Evolutionary conservation across 768 basidiomycete genomes (phyloP).

Genomic region (Lactarius evosmus): DNA sequence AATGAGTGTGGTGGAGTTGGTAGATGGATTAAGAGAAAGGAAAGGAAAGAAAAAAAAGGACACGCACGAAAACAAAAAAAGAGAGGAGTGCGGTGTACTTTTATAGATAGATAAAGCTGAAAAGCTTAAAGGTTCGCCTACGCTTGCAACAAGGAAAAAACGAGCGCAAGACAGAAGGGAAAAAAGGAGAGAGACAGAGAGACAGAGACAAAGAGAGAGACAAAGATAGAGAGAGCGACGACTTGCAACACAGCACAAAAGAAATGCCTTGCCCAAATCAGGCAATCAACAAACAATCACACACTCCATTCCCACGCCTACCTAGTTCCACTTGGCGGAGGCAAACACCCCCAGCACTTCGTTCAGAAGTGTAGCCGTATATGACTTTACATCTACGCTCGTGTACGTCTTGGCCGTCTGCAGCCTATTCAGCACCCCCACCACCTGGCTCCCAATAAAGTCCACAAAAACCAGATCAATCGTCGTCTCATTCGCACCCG

Average conservation of each 20-base stretch:
- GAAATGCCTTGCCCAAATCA: too few species aligned
- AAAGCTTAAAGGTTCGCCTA: constrained; percentile 21
- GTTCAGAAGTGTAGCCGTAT: constrained; percentile 51
- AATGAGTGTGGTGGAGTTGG: constrained; percentile 34
- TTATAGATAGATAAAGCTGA: constrained; percentile 38
- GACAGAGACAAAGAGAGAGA: background rate
- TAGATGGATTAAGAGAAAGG: constrained; percentile 18
- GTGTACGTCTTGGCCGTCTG: constrained; percentile 52
- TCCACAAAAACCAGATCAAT: constrained; percentile 77
- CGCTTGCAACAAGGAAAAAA: constrained; percentile 22
- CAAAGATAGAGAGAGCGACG: background rate
- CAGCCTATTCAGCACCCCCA: constrained; percentile 53
- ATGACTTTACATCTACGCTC: constrained; percentile 48
- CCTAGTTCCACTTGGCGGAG: constrained; percentile 37
- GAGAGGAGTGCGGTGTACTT: constrained; percentile 37
- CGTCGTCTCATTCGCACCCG: constrained; percentile 44
- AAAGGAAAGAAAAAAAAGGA: constrained; percentile 33
- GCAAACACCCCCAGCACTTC: constrained; percentile 58
- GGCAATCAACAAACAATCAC: background rate
- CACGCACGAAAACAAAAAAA: constrained; percentile 43
- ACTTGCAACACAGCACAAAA: background rate
- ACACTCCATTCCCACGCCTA: background rate
- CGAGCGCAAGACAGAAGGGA: constrained; percentile 19
- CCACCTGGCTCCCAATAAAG: constrained; percentile 55
- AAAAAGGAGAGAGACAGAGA: background rate